Base-by-base conservation (phyloP, 1,284 basidiomycete genomes). In the Stereum hirsutum region DNA sequence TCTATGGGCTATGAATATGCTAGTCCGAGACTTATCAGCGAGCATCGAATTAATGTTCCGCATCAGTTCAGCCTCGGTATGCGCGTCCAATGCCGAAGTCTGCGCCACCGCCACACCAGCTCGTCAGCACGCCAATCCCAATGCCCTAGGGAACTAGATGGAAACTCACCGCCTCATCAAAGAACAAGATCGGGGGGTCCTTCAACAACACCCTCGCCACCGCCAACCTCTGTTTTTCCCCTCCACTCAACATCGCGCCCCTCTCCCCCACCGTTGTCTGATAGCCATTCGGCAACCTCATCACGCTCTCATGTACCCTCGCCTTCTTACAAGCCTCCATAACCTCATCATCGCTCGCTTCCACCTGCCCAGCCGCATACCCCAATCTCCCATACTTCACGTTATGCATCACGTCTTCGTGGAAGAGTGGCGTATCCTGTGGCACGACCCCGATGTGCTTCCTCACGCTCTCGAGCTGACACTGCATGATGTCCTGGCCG, bases 401-500 rank as follows among this genome's bases (percentile, higher is more conserved):
- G 58, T 99, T 99, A 60, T 97, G 89, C 70, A 95, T 70, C 42
- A 99, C 86, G 58, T 97, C 84, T 14, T 87, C 85, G 62, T 99
- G 94, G 75, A 99, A 98, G 5, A 99, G 70, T 1, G 95, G 93
- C 15, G 95, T 99, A 57, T 99, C 96, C 62, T 99, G 95, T 0
- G 95, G 96, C 1, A 99, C 96, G 8, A 98, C 90, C 2, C 95
- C 96, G 36, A 99, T 85, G 1, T 75, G 68, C 38, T 66, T 66
- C 15, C 95, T 74, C 0, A 98, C 68, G 33, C 80, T 86, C 30
- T 78, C 73, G 36, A 96, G 63, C 51, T 85, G 75, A 2, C 96
- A 68, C 3, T 79, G 69, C 41, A 75, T 72, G 49, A 98, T 80
- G 56, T 93, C 82, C 62, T 98, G 95, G 3, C 80, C 89, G 56